Evolutionary conservation across 352 stramenopile genomes (phyloP).

Genomic region (Pythium aphanidermatum): DNA sequence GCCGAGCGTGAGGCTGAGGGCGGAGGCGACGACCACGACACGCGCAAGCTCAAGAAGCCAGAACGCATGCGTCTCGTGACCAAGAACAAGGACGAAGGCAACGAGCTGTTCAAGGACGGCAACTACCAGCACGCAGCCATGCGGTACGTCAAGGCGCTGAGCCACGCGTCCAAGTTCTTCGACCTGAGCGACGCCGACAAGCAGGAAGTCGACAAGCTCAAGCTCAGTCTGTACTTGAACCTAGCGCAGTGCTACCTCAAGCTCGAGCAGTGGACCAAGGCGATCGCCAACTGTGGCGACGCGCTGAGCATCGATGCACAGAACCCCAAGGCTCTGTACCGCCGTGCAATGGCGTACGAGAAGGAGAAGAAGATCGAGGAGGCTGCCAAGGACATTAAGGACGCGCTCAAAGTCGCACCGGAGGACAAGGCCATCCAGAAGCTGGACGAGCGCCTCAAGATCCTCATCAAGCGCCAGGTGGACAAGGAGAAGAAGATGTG

Average conservation of each 20-base stretch:
- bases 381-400: conserved; percentile 55
- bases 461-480: conserved; percentile 62
- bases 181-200: conserved; percentile 79
- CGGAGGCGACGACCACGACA: conserved; percentile 89
- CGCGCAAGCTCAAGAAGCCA: conserved; percentile 89
- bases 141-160: conserved; percentile 90
- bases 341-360: conserved; percentile 78
- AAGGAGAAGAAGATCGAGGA: conserved; percentile 84
- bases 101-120: conserved; percentile 89
- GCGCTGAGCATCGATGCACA: conserved; percentile 63
- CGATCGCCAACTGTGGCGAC: conserved; percentile 81
- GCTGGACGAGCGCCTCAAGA: conserved; percentile 67
- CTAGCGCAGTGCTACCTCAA: conserved; percentile 92
- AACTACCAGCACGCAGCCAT: conserved; percentile 85
- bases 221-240: conserved; percentile 91
- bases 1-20: conserved; percentile 62
- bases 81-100: conserved; percentile 96
- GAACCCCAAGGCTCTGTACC: conserved; percentile 87
- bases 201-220: conserved; percentile 83
- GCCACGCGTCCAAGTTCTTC: conserved; percentile 91
- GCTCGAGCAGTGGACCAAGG: conserved; percentile 85
- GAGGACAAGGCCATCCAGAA: conserved; percentile 77
- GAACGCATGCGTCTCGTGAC: conserved; percentile 91
- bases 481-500: conserved; percentile 91
- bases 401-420: conserved; percentile 40